Evolutionary conservation across 352 stramenopile species (phyloP), one percentile per base, ranked within the genome.

Genomic region (Phytophthora pistaciae): DNA sequence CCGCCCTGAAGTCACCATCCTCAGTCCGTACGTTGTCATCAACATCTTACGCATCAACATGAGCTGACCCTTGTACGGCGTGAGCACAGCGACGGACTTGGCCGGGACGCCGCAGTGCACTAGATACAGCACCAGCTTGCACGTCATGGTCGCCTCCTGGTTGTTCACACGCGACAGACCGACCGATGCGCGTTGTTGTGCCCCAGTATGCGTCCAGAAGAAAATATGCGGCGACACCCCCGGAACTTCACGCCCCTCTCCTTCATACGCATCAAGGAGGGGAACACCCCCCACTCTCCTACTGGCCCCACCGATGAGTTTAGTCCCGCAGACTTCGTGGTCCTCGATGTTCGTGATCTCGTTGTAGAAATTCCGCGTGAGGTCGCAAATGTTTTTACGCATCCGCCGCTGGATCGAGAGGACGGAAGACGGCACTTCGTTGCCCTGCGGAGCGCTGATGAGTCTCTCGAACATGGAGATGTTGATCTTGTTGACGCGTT

Each of bases 381-480:
- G 72, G 56, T 96, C 88, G 21, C 88, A 95, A 42, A 97, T 95
- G 50, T 94, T 90, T 55, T 85, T 93, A 6, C 91, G 87, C 91
- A 97, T 97, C 18, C 90, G 87, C 5, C 91, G 79, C 60, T 97
- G 91, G 56, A 97, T 90, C 11, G 89, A 96, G 7, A 97, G 55
- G 1, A 96, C 88, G 4, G 86, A 93, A 0, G 85, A 93, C 11
- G 89, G 90, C 0, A 96, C 83, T 56, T 80, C 68, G 60, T 93
- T 84, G 0, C 78, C 74, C 1, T 69, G 64, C 10, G 90, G 89
- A 1, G 91, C 84, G 57, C 77, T 78, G 62, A 97, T 94, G 25
- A 97, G 66, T n/a, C 90, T 58, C 68, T 97, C 86, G 71, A 97
- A 97, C 85, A 97, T 91, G 14, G 88, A 96, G 7, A 95, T 86